Evolutionary conservation across 2,329 filamentous ascomycete genomes (phyloP).

Genomic region (Sphaerulina musiva): DNA sequence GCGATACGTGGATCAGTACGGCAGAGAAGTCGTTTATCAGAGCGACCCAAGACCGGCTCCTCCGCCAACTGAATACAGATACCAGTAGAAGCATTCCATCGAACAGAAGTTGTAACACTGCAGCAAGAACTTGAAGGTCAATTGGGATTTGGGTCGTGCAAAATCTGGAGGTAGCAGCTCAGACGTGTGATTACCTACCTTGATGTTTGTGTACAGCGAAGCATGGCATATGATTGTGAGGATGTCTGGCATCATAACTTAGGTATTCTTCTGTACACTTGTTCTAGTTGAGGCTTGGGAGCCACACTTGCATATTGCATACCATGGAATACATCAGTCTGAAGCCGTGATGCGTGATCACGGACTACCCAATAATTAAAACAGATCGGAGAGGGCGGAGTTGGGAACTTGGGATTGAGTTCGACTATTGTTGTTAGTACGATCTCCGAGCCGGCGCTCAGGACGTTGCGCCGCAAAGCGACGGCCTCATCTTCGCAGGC

Average conservation of each 20-base stretch:
- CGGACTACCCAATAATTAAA: constrained; percentile 1
- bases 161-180: not conserved
- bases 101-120: not conserved
- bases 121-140: not conserved
- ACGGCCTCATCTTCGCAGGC: too few species aligned
- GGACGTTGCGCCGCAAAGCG: too few species aligned
- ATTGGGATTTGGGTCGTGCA: not conserved
- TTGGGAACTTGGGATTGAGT: not conserved
- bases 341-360: not conserved
- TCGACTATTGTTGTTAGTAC: not conserved
- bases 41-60: constrained; percentile 22
- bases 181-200: not conserved
- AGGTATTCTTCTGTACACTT: not conserved
- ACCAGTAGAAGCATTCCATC: constrained; percentile 16
- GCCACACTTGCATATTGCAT: not conserved
- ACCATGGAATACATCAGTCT: not conserved
- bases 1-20: constrained; percentile 40
- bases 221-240: not conserved
- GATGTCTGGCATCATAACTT: not conserved
- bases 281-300: not conserved
- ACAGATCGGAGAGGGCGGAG: not conserved
- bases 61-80: constrained; percentile 25
- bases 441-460: not conserved
- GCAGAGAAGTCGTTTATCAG: constrained; percentile 27
- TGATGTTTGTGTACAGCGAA: not conserved